Conservation (phyloP, 2,329 filamentous ascomycete species). For the Chrysosporium keratinophilum region DNA sequence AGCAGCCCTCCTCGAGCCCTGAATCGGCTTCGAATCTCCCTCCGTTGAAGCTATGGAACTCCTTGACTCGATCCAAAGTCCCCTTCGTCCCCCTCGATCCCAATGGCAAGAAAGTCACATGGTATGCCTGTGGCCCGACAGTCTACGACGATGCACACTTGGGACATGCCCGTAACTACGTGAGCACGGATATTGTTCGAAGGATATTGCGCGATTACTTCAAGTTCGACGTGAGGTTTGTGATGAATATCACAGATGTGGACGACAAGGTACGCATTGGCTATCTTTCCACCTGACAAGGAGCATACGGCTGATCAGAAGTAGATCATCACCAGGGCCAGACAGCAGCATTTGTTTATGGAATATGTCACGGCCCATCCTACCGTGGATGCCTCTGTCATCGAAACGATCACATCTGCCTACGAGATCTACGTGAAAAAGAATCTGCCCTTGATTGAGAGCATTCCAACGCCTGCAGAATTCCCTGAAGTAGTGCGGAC, state of each 20-base stretch:
- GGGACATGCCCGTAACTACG: conserved; percentile 81
- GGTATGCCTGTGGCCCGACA: conserved; percentile 86
- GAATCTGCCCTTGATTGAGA: conserved; percentile 49
- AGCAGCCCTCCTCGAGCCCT: conserved; percentile 27
- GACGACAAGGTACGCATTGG: conserved; percentile 55
- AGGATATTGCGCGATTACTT: conserved; percentile 77
- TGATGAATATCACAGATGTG: conserved; percentile 87
- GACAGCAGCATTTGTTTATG: conserved; percentile 67
- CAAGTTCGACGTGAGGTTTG: conserved; percentile 69
- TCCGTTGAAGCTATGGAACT: conserved; percentile 69
- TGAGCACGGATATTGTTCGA: conserved; percentile 77
- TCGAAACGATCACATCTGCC: conserved; percentile 42
- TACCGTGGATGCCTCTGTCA: conserved; percentile 36
- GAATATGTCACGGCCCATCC: conserved; percentile 52
- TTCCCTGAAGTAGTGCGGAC: conserved; percentile 42
- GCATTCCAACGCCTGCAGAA: conserved; percentile 36
- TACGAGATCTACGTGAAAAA: conserved; percentile 53
- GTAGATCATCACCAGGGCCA: conserved; percentile 54
- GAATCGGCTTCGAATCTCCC: conserved; percentile 33
- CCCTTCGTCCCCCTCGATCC: conserved; percentile 63
- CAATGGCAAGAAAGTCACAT: conserved; percentile 58
- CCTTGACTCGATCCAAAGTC: conserved; percentile 62
- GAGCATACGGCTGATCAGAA: not conserved
- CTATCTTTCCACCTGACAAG: not conserved
- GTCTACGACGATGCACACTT: conserved; percentile 73